These are phyloP conservation scores for Penicillium capsulatum DNA, from an alignment of 2,329 filamentous ascomycete species.

Conservation along the genomic window DNA sequence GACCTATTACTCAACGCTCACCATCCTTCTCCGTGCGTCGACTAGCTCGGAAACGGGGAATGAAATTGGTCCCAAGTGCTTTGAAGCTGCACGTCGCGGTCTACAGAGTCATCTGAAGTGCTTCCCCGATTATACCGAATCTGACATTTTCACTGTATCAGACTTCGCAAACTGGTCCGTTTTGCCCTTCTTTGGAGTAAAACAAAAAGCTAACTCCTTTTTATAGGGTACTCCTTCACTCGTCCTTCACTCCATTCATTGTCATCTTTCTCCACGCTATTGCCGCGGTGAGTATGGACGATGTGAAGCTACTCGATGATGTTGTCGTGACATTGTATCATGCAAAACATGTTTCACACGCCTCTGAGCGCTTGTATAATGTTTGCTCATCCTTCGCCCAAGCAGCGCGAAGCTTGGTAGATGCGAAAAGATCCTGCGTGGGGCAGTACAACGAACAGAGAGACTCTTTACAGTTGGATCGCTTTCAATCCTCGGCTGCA, in stretches of 20 bases:
- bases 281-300: conserved; percentile 15
- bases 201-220: background rate
- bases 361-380: conserved; percentile 11
- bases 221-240: conserved; percentile 23
- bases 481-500: background rate
- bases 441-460: conserved; percentile 13
- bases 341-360: conserved; percentile 7
- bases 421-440: conserved; percentile 4
- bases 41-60: conserved; percentile 1
- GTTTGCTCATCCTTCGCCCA: conserved; percentile 14
- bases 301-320: conserved; percentile 20
- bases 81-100: conserved; percentile 15
- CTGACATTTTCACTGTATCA: conserved; percentile 7
- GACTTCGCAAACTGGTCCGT: conserved; percentile 24
- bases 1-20: conserved; percentile 19
- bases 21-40: conserved; percentile 14
- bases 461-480: conserved; percentile 7
- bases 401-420: conserved; percentile 12
- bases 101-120: conserved; percentile 17
- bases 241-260: conserved; percentile 25
- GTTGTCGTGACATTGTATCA: conserved; percentile 12
- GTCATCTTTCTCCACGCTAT: conserved; percentile 23
- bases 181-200: background rate
- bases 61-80: conserved; percentile 17
- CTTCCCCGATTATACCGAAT: conserved; percentile 12